Evolutionary conservation across 345 rosid species (phyloP), one percentile per base, ranked within the genome.

Genomic region (Leavenworthia alabamica): DNA sequence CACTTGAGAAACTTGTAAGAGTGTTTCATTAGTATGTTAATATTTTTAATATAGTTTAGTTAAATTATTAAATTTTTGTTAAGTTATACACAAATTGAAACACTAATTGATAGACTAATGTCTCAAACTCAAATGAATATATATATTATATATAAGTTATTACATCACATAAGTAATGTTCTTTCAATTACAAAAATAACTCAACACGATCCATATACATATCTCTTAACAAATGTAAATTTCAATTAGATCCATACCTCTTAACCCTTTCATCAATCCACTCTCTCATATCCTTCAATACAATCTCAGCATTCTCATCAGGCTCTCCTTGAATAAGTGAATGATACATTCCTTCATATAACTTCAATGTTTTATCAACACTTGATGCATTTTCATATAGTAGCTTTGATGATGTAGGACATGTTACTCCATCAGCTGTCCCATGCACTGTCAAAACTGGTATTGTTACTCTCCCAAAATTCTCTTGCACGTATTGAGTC

Each of bases 341-440:
- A 73, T 86, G 99, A 57, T 83, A 86, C 97, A 93, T 89, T n/a
- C 91, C 99, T 15, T 85, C 97, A 24, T 93, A 93, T 1, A 89
- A 4, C 74, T 86, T 93, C 77, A 93, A 44, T 62, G 81, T 83
- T 81, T 86, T 93, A 71, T 93, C 97, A 23, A 26, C 56, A 2
- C 97, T 86, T 0, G 84, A 71, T 3, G 88, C 97, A 53, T 81
- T 86, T 71, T 93, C 97, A 10, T 81, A 86, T 77, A 93, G 28
- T 72, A 93, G 58, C 75, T 79, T 71, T 0, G 99, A 89, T 0
- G 91, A 86, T 4, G 86, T 46, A 0, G 90, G 91, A 69, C 88
- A 85, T 3, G 99, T 75, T 12, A 93, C 83, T 4, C 89, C 94
- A 35, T 93, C 99, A 0, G 85, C 66, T 6, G 91, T 93, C 19